Conservation (phyloP, 2,329 filamentous ascomycete species). For the Diaporthe helianthi region DNA sequence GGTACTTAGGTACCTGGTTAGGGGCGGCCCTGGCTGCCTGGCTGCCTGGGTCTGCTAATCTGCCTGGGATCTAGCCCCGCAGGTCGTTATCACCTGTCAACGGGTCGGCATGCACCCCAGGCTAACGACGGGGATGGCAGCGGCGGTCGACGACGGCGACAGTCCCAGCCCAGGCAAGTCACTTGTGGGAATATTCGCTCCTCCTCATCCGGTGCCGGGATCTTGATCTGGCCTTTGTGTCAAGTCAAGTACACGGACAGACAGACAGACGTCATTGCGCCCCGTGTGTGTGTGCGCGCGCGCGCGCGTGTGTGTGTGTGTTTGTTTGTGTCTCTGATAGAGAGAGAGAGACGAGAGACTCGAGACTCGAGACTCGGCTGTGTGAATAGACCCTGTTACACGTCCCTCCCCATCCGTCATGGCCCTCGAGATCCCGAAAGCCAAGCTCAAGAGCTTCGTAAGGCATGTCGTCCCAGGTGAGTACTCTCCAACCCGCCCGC, state of each 20-base stretch:
- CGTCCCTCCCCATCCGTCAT: neutral
- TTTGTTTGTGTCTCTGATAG: too few relatives aligned
- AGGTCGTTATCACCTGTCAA: slow-evolving; percentile 17
- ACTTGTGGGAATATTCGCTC: neutral
- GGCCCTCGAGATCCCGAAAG: slow-evolving; percentile 28
- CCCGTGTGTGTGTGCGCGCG: too few relatives aligned
- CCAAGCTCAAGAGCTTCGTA: slow-evolving; percentile 25
- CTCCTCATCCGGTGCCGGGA: neutral
- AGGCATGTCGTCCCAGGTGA: slow-evolving; percentile 31
- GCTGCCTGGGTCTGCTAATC: slow-evolving; percentile 23
- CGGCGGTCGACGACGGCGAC: slow-evolving; percentile 1
- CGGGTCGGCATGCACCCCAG: slow-evolving; percentile 20
- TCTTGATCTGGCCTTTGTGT: neutral
- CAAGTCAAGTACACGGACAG: neutral
- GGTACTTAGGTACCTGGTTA: slow-evolving; percentile 11
- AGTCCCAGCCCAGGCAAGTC: neutral
- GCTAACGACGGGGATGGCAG: slow-evolving; percentile 14
- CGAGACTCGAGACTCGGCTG: neutral
- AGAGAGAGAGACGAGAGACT: too few relatives aligned
- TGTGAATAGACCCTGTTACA: neutral
- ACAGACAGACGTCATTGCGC: neutral
- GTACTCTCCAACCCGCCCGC: neutral
- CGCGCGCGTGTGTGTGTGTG: too few relatives aligned
- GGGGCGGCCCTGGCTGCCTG: neutral
- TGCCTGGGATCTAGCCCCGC: slow-evolving; percentile 5